phyloP scores from a whole-genome alignment of 2,329 filamentous ascomycete genomes.

The Lasiodiplodia theobromae region DNA sequence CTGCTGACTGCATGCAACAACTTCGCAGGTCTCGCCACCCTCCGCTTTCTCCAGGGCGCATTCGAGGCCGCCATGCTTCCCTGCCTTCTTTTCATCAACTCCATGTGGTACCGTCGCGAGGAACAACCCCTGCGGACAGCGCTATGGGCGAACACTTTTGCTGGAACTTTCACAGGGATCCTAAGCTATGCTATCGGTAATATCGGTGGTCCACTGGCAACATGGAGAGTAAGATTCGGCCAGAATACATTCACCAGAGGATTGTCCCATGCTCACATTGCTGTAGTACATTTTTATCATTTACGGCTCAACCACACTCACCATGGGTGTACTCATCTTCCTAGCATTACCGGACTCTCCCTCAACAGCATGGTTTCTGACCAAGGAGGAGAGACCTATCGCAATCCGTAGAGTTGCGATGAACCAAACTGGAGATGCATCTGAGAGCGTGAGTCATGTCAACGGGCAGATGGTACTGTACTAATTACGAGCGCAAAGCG shows the following conservation, averaged over 20 bases:
- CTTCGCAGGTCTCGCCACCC: neutral
- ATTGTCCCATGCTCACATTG: rapidly evolving
- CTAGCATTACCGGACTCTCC: neutral
- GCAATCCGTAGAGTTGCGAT: neutral
- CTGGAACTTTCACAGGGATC: neutral
- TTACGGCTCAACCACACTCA: neutral
- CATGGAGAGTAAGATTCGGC: neutral
- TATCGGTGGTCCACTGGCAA: neutral
- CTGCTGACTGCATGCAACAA: neutral
- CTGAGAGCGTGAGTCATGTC: neutral
- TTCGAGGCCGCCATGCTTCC: neutral
- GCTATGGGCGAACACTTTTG: neutral
- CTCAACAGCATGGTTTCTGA: neutral
- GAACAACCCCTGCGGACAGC: neutral
- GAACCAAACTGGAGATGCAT: neutral
- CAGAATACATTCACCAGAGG: neutral
- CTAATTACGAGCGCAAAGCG: neutral
- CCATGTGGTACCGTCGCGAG: neutral
- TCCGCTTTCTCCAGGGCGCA: neutral
- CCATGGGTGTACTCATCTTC: neutral
- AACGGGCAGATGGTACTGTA: too few species aligned
- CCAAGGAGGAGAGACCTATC: neutral
- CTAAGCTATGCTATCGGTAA: neutral
- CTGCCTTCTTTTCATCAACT: neutral
- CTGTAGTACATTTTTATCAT: neutral